phyloP scores from a whole-genome alignment of 345 rosid genomes.

The Populus tremula region DNA sequence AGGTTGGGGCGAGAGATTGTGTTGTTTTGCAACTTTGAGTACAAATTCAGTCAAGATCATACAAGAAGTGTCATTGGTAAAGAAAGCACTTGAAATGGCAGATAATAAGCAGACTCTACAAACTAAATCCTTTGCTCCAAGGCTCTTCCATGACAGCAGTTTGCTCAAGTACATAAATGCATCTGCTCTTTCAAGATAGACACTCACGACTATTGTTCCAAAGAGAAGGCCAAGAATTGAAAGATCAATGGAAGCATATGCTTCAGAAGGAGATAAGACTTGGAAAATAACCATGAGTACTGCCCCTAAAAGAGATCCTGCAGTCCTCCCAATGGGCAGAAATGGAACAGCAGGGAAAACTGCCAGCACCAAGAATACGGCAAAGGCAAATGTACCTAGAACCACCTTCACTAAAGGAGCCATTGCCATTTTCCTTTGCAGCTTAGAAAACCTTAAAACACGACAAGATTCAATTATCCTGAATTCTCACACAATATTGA shows the following conservation, averaged over 20 bases:
- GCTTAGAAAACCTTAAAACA: neutral
- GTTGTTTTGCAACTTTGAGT: constrained; percentile 70
- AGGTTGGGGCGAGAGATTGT: constrained; percentile 77
- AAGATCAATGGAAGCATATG: constrained; percentile 77
- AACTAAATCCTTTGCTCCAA: constrained; percentile 69
- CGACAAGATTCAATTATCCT: no score
- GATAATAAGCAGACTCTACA: constrained; percentile 64
- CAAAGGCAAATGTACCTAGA: constrained; percentile 68
- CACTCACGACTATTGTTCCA: constrained; percentile 83
- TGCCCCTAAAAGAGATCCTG: constrained; percentile 80
- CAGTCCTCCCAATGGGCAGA: constrained; percentile 82
- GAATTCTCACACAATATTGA: no score
- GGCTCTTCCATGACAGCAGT: constrained; percentile 64
- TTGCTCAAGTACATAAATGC: constrained; percentile 73
- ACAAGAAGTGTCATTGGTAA: constrained; percentile 88
- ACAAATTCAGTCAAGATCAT: constrained; percentile 80
- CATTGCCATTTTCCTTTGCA: constrained; percentile 46
- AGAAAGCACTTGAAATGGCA: constrained; percentile 78
- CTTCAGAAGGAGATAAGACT: constrained; percentile 67
- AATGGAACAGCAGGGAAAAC: constrained; percentile 79
- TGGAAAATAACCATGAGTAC: constrained; percentile 82
- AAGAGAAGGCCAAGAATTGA: constrained; percentile 82
- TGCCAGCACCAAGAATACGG: constrained; percentile 74
- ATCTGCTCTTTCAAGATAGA: constrained; percentile 81
- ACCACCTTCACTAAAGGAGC: constrained; percentile 48